A percentile compares a stretch with the other conserved stretches of the same genome.
These are phyloP conservation scores for Penicillium sp. DNA, from an alignment of 2,329 filamentous ascomycete species.

Conservation along the genomic window DNA sequence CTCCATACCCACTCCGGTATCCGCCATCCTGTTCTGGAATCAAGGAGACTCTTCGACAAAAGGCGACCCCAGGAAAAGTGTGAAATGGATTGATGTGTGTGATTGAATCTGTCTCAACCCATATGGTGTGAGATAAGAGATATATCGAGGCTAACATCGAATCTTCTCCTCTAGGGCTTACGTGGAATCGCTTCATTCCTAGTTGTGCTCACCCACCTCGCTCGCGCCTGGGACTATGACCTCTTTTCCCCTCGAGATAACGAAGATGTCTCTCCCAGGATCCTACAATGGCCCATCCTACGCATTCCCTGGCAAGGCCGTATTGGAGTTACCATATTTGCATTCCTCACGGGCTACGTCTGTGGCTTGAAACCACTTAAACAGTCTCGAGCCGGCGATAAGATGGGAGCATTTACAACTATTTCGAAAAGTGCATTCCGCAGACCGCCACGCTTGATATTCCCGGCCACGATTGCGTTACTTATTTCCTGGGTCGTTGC, in stretches of 20 bases:
- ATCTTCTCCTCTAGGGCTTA: constrained; percentile 46
- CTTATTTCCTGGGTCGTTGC: constrained; percentile 56
- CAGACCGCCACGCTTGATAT: constrained; percentile 55
- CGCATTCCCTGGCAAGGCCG: constrained; percentile 61
- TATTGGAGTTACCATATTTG: constrained; percentile 61
- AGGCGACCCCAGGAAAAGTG: constrained; percentile 43
- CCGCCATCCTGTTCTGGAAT: constrained; percentile 25
- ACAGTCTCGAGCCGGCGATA: constrained; percentile 53
- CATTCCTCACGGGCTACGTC: constrained; percentile 61
- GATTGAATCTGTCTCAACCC: background rate
- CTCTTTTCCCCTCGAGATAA: constrained; percentile 55
- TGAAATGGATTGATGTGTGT: constrained; percentile 66
- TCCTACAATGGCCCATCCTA: constrained; percentile 58
- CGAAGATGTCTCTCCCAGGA: constrained; percentile 46
- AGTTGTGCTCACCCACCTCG: constrained; percentile 58
- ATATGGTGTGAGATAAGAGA: background rate
- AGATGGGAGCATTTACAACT: constrained; percentile 49
- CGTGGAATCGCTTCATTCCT: constrained; percentile 59
- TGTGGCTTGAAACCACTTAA: constrained; percentile 60
- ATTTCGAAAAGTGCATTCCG: constrained; percentile 60
- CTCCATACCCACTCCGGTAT: constrained; percentile 5
- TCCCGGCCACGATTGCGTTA: constrained; percentile 58
- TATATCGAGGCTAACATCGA: background rate
- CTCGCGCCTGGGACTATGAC: constrained; percentile 57
- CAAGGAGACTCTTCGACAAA: constrained; percentile 27